Base-by-base conservation (phyloP, 2,329 filamentous ascomycete species). In the Ambrosiella beaveri region DNA sequence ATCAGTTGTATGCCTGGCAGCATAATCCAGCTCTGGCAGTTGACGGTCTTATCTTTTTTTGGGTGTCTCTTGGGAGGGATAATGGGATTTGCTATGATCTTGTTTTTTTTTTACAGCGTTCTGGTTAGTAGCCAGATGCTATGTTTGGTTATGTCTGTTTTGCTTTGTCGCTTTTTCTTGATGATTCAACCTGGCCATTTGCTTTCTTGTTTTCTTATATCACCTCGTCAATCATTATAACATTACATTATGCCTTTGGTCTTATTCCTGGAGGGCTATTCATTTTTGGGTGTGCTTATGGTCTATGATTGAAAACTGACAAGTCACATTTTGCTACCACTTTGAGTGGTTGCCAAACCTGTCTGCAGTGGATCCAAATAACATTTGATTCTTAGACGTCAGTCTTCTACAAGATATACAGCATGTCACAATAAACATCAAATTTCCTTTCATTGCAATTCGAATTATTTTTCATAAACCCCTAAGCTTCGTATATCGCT, bases 31-130 rank as follows among this genome's bases (percentile, higher is more conserved):
- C 39, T 12, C 38, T 8, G 37, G 37, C 55, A 12, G 37, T 57
- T 57, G 38, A 54, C 15, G 51, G 51, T 47, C n/a, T 15, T 47
- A 12, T 47, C 44, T 47, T 47, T 47, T 15, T 15, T 41, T 11
- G 44, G 47, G 13, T 49, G 40, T n/a, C 37, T n/a, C 13, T 39
- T 35, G n/a, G 56, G 27, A 27, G 17, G 27, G 36, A n/a, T 15
- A 15, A 50, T 17, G 27, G 35, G 15, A 53, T 54, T 53, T 58
- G 50, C 50, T 49, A 52, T 52, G 54, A 44, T 59, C 37, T 57
- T 45, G 40, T 45, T 53, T 53, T 27, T 55, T 38, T 40, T 59
- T 44, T 58, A 47, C n/a, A 8, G 44, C 44, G 44, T 47, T 47
- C n/a, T 47, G 19, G 8, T 15, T 17, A 17, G n/a, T 47, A 15